Evolutionary conservation across 225 moss, liverwort and hornwort species (phyloP).

Genomic region (Takakia lepidozioides): DNA sequence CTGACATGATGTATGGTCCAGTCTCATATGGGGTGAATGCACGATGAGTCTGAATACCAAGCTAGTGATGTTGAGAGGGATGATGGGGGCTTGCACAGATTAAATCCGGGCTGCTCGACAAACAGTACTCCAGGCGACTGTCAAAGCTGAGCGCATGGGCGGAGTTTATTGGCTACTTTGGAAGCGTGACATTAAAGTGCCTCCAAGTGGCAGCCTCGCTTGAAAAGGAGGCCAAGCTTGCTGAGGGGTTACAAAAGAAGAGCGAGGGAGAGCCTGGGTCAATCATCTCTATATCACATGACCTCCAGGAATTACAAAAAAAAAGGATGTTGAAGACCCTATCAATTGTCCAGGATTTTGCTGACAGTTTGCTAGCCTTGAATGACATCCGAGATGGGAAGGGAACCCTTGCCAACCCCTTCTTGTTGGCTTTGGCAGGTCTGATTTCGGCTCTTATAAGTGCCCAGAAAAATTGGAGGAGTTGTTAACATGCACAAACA

Average conservation of each 20-base stretch:
- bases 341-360: slow-evolving; percentile 82
- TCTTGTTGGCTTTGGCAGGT: slow-evolving; percentile 74
- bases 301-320: slow-evolving; percentile 45
- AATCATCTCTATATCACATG: slow-evolving; percentile 40
- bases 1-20: no score
- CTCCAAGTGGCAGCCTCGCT: slow-evolving; percentile 49
- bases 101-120: slow-evolving; percentile 78
- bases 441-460: slow-evolving; percentile 82
- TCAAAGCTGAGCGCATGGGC: slow-evolving; percentile 85
- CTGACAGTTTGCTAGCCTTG: slow-evolving; percentile 80
- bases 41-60: no score
- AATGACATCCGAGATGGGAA: slow-evolving; percentile 75
- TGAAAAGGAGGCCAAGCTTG: slow-evolving; percentile 47
- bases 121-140: slow-evolving; percentile 65
- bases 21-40: no score
- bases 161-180: slow-evolving; percentile 84
- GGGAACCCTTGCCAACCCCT: slow-evolving; percentile 59
- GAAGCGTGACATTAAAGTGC: slow-evolving; percentile 70
- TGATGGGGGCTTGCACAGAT: slow-evolving; percentile 42
- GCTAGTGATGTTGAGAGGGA: no score
- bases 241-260: slow-evolving; percentile 49
- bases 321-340: slow-evolving; percentile 77
- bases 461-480: slow-evolving; percentile 91
- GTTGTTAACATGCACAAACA: no score
- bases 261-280: slow-evolving; percentile 34